Base-by-base conservation (phyloP, 2,329 filamentous ascomycete genomes). In the Aspergillus tubingensis region DNA sequence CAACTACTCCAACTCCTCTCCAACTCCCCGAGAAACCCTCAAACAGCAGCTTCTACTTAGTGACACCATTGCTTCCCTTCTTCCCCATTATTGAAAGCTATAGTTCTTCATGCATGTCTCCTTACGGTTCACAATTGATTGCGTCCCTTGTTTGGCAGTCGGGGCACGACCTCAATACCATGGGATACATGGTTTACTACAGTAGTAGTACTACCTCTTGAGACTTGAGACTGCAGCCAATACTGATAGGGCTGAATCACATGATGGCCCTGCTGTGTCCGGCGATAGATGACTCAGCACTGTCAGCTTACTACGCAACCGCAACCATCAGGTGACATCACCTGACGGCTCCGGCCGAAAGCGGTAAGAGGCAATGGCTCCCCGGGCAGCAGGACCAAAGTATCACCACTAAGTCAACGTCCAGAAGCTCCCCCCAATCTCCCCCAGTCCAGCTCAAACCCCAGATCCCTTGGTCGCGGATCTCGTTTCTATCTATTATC, bases 221-320 rank as follows among this genome's bases (percentile, higher is more conserved):
- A 25, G 25, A 27, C 25, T 27, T 8, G 19, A 21, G 17, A 23
- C 50, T 25, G 11, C 32, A 5, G 8, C n/a, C 10, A 44, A 55
- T 55, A 44, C 41, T 49, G 30, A 53, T 62, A 64, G 58, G 62
- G 62, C 62, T 64, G 62, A 62, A 41, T 64, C 62, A 64, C 60
- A 50, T 64, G 62, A 61, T 30, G 10, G 3, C 8, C 2, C 5
- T 48, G 32, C 15, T 36, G 32, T 36, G 8, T 19, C 13, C 52
- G 19, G n/a, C 25, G 11, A 7, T 44, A 2, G 13, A 17, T 60
- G 58, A 60, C 48, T 60, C 58, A 57, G 27, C 25, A 8, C 10
- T 15, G 17, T 27, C 25, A 21, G 23, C 11, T 55, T 39, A 19
- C 52, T 38, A 50, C 25, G 25, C 32, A 38, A 44, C 6, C 19